phyloP scores from a whole-genome alignment of 2,329 filamentous ascomycete genomes.

The Aspergillus niger region DNA sequence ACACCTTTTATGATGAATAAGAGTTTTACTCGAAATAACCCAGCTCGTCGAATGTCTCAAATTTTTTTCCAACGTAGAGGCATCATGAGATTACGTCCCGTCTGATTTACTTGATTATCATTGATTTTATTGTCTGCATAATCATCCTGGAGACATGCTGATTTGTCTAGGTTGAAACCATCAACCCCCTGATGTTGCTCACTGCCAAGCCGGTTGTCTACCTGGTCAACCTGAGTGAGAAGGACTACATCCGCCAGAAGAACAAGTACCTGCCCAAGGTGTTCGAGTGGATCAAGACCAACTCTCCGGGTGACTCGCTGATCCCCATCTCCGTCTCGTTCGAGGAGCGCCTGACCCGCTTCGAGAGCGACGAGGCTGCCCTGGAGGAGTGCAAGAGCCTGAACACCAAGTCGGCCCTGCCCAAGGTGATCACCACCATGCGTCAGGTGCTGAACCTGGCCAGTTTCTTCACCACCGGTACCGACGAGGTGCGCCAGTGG shows the following conservation, averaged over 20 bases:
- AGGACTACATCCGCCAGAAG: conserved; percentile 97
- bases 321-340: conserved; percentile 91
- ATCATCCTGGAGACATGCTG: conserved; percentile 8
- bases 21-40: conserved; percentile 93
- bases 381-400: conserved; percentile 86
- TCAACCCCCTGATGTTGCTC: conserved; percentile 93
- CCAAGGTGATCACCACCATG: conserved; percentile 92
- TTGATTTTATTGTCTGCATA: not conserved
- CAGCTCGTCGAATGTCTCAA: conserved; percentile 98
- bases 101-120: conserved; percentile 57
- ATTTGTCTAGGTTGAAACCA: conserved; percentile 77
- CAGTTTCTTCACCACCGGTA: conserved; percentile 95
- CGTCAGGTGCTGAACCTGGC: conserved; percentile 85
- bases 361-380: conserved; percentile 74
- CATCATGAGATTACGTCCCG: conserved; percentile 82
- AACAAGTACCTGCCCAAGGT: conserved; percentile 97
- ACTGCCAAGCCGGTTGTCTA: conserved; percentile 97
- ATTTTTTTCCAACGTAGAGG: conserved; percentile 65
- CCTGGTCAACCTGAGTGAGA: conserved; percentile 95
- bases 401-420: conserved; percentile 82
- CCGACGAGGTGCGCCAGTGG: conserved; percentile 98
- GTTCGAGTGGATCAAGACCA: conserved; percentile 90
- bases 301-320: conserved; percentile 84
- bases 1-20: conserved; percentile 86
- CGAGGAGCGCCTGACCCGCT: conserved; percentile 84